These are phyloP conservation scores for Patellaria atrata DNA, from an alignment of 495 filamentous ascomycete species.

Conservation along the genomic window DNA sequence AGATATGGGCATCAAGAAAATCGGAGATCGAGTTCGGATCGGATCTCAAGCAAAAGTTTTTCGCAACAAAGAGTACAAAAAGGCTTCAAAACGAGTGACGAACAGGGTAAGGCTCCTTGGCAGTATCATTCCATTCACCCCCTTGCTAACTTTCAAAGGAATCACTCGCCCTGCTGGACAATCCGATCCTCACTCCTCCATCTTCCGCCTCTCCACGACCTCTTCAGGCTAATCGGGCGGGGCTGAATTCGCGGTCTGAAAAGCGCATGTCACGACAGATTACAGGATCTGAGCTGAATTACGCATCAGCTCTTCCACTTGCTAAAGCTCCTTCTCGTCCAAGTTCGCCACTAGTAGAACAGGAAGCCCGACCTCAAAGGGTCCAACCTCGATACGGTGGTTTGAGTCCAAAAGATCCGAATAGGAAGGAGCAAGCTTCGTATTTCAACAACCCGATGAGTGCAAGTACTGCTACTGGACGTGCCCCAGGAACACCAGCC, in stretches of 20 bases:
- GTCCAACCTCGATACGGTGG: slow-evolving; percentile 34
- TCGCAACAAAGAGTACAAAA: slow-evolving; percentile 67
- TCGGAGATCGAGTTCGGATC: slow-evolving; percentile 95
- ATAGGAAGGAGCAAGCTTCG: slow-evolving; percentile 34
- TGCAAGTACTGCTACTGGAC: slow-evolving; percentile 7
- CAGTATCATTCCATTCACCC: slow-evolving; percentile 5
- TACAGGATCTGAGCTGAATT: slow-evolving; percentile 19
- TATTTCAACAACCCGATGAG: slow-evolving; percentile 36
- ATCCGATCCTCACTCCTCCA: slow-evolving; percentile 42
- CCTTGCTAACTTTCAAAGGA: slow-evolving; percentile 35
- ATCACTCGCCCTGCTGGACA: slow-evolving; percentile 55
- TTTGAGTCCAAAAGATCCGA: slow-evolving; percentile 35
- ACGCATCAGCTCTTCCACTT: slow-evolving; percentile 29
- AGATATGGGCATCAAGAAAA: slow-evolving; percentile 96
- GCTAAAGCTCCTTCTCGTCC: slow-evolving; percentile 49
- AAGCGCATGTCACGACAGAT: slow-evolving; percentile 62
- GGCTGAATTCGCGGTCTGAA: slow-evolving; percentile 38
- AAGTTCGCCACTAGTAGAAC: slow-evolving; percentile 50
- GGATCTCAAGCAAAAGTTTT: slow-evolving; percentile 78
- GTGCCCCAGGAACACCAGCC: not conserved
- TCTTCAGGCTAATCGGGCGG: slow-evolving; percentile 33
- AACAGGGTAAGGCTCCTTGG: slow-evolving; percentile 47
- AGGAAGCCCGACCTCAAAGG: slow-evolving; percentile 35
- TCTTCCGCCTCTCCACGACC: slow-evolving; percentile 54
- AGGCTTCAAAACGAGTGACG: slow-evolving; percentile 58